Conservation (phyloP, 2,329 filamentous ascomycete genomes). For the Chrysoporthe puriensis region DNA sequence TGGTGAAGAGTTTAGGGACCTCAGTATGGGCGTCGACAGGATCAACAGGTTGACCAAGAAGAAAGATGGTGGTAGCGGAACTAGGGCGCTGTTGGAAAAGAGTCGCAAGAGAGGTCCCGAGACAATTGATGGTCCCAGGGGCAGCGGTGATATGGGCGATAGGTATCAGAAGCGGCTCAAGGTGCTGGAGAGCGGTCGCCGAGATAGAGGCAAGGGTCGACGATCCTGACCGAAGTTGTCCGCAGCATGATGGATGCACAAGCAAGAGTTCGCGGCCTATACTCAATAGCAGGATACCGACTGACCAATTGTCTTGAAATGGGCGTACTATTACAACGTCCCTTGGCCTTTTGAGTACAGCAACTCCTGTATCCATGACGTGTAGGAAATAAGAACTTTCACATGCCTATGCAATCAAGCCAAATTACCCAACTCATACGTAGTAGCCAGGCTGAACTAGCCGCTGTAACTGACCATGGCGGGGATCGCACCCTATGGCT, state of each 20-base stretch:
- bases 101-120: constrained; percentile 81
- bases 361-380: too few species aligned
- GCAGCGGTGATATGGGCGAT: constrained; percentile 71
- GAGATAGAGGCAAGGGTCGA: constrained; percentile 34
- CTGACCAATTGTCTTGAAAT: neutral
- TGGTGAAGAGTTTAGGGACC: constrained; percentile 88
- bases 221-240: neutral
- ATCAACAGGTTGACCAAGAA: constrained; percentile 81
- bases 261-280: neutral
- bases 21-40: constrained; percentile 83
- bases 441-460: neutral
- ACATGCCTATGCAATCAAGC: neutral
- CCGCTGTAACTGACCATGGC: neutral
- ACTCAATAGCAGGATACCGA: neutral
- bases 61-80: constrained; percentile 60
- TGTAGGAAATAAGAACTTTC: neutral
- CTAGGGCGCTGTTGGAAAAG: constrained; percentile 72
- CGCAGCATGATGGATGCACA: neutral
- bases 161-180: constrained; percentile 73
- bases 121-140: constrained; percentile 68
- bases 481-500: neutral
- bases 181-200: constrained; percentile 49
- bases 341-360: too few species aligned
- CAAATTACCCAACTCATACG: neutral
- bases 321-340: neutral